Evolutionary conservation across 345 rosid species (phyloP), one percentile per base, ranked within the genome.

Genomic region (Dimocarpus longan): DNA sequence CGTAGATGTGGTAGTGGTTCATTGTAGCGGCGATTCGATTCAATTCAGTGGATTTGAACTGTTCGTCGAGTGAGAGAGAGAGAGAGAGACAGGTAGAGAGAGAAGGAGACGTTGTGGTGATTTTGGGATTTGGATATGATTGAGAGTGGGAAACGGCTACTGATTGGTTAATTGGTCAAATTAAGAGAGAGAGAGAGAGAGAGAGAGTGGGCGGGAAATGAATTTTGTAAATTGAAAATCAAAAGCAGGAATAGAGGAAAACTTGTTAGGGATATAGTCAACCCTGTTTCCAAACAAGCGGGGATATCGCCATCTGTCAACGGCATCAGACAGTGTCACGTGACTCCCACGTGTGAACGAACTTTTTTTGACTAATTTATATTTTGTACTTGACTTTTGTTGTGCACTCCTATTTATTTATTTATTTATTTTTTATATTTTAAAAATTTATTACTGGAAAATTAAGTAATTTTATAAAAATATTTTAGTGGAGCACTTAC

Each of bases 1-100:
- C 98, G 86, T 95, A 95, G 80, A 95, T 88, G 89, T 95, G 99
- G 78, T 87, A 95, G 62, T 92, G 92, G 82, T 95, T 94, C 99
- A 95, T 95, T 66, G 80, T 26, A 5, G 73, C 72, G 80, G 80
- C 86, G 79, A 15, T 77, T 64, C 70, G 77, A 80, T 82, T 71
- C 18, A 59, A 26, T 26, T 52, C 43, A 32, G 28, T 57, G 28
- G 73, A 22, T 60, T 21, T 60, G 28, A 59, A 72, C 76, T 74
- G 80, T 67, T 80, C 69, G 73, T 65, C 48, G 62, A 26, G 78
- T 32, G 37, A 32, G 37, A 32, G 37, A 32, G 37, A 3, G 57
- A 63, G 22, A 37, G 66, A 66, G 63, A 24, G 56, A 80, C 78
- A 66, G 80, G 74, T 83, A 80, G 77, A 80, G 81, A 78, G 75